Base-by-base conservation (phyloP, 179 eudicot genomes). In the Beta macrorhiza region DNA sequence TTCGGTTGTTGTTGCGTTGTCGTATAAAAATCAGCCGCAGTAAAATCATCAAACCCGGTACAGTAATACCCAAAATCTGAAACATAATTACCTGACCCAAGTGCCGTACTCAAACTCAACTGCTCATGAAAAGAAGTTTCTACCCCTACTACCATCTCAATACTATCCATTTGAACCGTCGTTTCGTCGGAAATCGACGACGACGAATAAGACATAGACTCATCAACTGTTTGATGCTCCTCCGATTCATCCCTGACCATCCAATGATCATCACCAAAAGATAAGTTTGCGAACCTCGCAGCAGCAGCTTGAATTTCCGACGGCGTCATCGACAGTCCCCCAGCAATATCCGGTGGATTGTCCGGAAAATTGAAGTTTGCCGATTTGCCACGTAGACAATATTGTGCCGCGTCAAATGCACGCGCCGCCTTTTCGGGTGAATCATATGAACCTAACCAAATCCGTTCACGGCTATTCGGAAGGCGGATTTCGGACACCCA, bases 371-470 rank as follows among this genome's bases (percentile, higher is more conserved):
- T 93, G 82, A 93, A 88, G 59, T 88, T 87, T n/a, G 92, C 97
- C 6, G 78, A 57, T 12, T 57, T 53, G 53, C 97, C 97, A 49
- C 97, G 95, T 7, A 92, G 82, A 80, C 95, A 90, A 55, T 82
- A 90, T 5, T 88, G 92, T 0, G 97, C 97, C 15, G 94, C 97
- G 80, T 93, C 97, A 72, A 92, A 93, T 0, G 97, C 97, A 63
- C 93, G 89, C 3, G 96, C 97, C 0, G 97, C 97, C 53, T 93
- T 91, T 52, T 82, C 88, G 9, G 95, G 65, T 0, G 91, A 62
- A 70, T 89, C 89, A 58, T 82, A 93, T 0, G 95, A 93, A 0
- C 97, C 97, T 0, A 91, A 53, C 97, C 97, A 93, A 3, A 93
- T 93, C 59, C 95, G 71, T 25, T 90, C 91, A 5, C 97, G 86